Evolutionary conservation across 2,329 filamentous ascomycete genomes (phyloP).

Genomic region (Ceratocystiopsis sp.): DNA sequence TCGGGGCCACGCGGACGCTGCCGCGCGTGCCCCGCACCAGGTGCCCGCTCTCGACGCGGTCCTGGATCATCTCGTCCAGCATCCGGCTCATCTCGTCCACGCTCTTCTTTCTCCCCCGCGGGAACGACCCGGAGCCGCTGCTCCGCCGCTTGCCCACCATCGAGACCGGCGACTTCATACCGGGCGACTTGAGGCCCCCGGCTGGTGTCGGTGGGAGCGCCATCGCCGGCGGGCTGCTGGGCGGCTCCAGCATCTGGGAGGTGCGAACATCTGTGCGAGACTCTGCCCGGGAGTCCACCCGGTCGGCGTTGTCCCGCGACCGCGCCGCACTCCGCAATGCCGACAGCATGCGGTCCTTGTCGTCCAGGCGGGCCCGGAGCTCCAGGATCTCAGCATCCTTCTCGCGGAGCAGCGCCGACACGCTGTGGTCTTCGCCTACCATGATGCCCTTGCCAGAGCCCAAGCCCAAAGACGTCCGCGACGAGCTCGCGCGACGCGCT

Average conservation of each 20-base stretch:
- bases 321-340: slow-evolving; percentile 73
- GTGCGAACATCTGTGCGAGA: slow-evolving; percentile 8
- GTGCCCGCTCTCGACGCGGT: slow-evolving; percentile 62
- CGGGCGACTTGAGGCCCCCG: neutral
- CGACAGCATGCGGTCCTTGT: slow-evolving; percentile 86
- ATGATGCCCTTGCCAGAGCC: slow-evolving; percentile 40
- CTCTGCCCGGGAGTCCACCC: slow-evolving; percentile 17
- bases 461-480: slow-evolving; percentile 63
- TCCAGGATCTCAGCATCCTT: slow-evolving; percentile 89
- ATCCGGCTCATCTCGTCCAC: slow-evolving; percentile 88
- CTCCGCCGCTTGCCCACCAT: slow-evolving; percentile 4
- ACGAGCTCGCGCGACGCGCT: slow-evolving; percentile 77
- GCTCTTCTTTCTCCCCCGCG: slow-evolving; percentile 43
- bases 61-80: slow-evolving; percentile 91
- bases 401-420: slow-evolving; percentile 58
- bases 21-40: slow-evolving; percentile 49
- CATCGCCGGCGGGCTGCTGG: slow-evolving; percentile 13
- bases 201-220: slow-evolving; percentile 10
- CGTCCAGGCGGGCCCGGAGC: slow-evolving; percentile 73
- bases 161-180: neutral
- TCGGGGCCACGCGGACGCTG: slow-evolving; percentile 40
- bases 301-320: slow-evolving; percentile 66
- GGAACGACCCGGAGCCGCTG: slow-evolving; percentile 3
- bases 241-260: slow-evolving; percentile 17
- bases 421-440: slow-evolving; percentile 64